Base-by-base conservation (phyloP, 139 green algal genomes). In the Picochlorum sp. region DNA sequence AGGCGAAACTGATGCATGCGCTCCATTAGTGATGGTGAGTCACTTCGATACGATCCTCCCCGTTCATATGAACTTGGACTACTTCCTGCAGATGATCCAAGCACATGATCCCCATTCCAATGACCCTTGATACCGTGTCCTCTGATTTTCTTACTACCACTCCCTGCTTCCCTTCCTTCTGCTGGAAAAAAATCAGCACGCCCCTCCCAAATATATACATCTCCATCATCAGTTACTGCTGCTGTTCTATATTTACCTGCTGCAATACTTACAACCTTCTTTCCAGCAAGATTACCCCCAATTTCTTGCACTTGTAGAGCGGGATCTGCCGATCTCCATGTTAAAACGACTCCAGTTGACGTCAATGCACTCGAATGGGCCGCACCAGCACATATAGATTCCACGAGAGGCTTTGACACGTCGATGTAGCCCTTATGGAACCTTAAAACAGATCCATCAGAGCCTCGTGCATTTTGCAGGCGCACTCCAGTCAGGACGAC, bases 211-310 rank as follows among this genome's bases (percentile, higher is more conserved):
- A 79, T 75, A 72, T 77, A 96, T 39, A 96, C 72, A 22, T 82
- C 64, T 0, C 90, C 90, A 22, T 69, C 55, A 1, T 84, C 74
- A 6, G 83, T 94, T 1, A 85, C 76, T 0, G 75, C 89, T 1
- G 83, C 85, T 1, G 81, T 95, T 43, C 88, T 80, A 35, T 81
- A 85, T 76, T 96, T 97, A 60, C 81, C 84, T 36, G 90, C 71
- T 33, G 59, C 28, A 5, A 83, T 52, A 10, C 63, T 49, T 4
- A 92, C 80, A 7, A 72, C 73, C 3, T 49, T 64, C 39, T 81
- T 73, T 3, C 81, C 85, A 31, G 74, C 71, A 36, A 93, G 71
- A 2, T 67, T n/a, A 1, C 81, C 83, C 18, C 33, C 50, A 29
- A 94, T 83, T 56, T 93, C 80, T 51, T 78, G 61, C 25, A 70